These are phyloP conservation scores for Cercospora citrullina DNA, from an alignment of 2,329 filamentous ascomycete species.

Conservation along the genomic window DNA sequence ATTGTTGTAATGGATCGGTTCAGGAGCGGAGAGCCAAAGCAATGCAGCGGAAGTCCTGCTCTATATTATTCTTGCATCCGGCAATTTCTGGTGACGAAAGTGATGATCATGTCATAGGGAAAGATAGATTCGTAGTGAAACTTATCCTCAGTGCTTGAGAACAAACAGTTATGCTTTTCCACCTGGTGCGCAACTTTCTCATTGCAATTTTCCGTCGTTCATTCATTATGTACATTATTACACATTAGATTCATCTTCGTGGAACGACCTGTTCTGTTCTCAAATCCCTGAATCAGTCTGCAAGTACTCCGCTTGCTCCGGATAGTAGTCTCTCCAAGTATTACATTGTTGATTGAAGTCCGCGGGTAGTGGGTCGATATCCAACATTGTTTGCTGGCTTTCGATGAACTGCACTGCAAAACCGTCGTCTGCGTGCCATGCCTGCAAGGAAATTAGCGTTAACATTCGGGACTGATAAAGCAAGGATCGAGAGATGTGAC, in stretches of 20 bases:
- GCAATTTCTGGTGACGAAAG: not conserved
- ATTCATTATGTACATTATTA: conserved; percentile 23
- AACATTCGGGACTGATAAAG: not conserved
- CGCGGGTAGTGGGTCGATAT: conserved; percentile 27
- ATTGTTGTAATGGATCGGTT: too few species aligned
- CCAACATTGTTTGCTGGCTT: conserved; percentile 27
- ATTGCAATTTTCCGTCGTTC: not conserved
- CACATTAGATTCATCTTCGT: not conserved
- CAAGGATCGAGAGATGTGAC: too few species aligned
- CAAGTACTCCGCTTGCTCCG: conserved; percentile 27
- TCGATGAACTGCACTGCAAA: conserved; percentile 40
- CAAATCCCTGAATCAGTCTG: conserved; percentile 39
- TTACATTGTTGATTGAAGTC: conserved; percentile 35
- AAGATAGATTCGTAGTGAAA: not conserved
- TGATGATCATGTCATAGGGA: not conserved
- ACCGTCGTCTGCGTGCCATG: conserved; percentile 40
- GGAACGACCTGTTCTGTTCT: not conserved
- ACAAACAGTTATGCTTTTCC: not conserved
- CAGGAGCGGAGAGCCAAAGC: too few species aligned
- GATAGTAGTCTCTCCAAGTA: conserved; percentile 36
- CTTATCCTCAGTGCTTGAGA: not conserved
- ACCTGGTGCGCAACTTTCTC: not conserved
- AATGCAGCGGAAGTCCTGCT: too few species aligned
- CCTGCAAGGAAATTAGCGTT: conserved; percentile 14
- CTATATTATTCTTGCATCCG: too few species aligned